Evolutionary conservation across 768 basidiomycete genomes (phyloP).

Genomic region (Leccinum aurantiacum): DNA sequence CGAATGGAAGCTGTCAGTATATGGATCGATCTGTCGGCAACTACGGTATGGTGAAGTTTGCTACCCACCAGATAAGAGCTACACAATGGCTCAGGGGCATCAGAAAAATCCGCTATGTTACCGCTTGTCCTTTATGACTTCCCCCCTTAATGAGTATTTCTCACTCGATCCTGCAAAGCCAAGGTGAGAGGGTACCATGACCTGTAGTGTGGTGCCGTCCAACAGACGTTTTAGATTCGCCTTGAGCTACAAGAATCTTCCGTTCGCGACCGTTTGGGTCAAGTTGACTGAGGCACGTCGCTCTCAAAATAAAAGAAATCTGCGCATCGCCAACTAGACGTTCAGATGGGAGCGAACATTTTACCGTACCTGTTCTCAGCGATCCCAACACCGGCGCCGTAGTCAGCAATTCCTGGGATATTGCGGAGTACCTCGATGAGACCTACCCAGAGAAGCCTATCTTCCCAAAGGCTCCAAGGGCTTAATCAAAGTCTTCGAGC

Average conservation of each 20-base stretch:
- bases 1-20: background rate
- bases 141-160: slow-evolving; percentile 31
- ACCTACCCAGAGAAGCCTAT: slow-evolving; percentile 34
- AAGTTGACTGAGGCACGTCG: slow-evolving; percentile 31
- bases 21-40: background rate
- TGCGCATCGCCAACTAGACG: slow-evolving; percentile 24
- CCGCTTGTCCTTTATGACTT: slow-evolving; percentile 38
- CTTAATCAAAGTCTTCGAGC: slow-evolving; percentile 22
- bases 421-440: slow-evolving; percentile 38
- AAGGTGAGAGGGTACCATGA: slow-evolving; percentile 24
- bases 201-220: background rate
- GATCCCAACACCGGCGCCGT: slow-evolving; percentile 31
- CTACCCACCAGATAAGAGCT: slow-evolving; percentile 4
- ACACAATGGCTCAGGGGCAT: background rate
- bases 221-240: slow-evolving; percentile 24
- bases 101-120: slow-evolving; percentile 16
- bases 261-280: slow-evolving; percentile 34
- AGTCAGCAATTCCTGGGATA: slow-evolving; percentile 32
- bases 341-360: slow-evolving; percentile 20
- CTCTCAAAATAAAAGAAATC: slow-evolving; percentile 22
- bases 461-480: slow-evolving; percentile 23
- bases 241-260: slow-evolving; percentile 34
- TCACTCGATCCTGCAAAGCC: slow-evolving; percentile 39
- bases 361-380: slow-evolving; percentile 36
- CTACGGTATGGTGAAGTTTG: background rate